These are phyloP conservation scores for Hypoxylon rubiginosum DNA, from an alignment of 2,329 filamentous ascomycete genomes.

Conservation along the genomic window DNA sequence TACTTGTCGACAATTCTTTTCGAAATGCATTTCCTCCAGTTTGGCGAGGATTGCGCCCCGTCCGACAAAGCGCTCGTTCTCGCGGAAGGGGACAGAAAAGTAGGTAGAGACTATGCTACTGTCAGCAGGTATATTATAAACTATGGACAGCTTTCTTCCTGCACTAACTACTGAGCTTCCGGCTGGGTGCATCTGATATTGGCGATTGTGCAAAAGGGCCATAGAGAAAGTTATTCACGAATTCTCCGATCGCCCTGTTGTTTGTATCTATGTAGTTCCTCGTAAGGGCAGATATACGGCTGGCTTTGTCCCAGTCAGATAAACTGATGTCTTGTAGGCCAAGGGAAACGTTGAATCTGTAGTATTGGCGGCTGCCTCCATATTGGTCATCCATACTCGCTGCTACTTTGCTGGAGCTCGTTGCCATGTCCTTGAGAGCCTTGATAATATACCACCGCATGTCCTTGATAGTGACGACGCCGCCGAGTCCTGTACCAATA, in stretches of 20 bases:
- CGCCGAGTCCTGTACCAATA: constrained; percentile 47
- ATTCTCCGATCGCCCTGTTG: neutral
- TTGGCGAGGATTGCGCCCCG: neutral
- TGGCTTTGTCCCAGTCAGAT: constrained; percentile 45
- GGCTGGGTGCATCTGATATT: no score
- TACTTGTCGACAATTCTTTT: neutral
- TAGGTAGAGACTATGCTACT: neutral
- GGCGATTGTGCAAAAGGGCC: neutral
- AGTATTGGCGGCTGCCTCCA: constrained; percentile 40
- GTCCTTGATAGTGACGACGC: constrained; percentile 38
- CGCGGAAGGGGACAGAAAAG: neutral
- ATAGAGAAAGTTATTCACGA: neutral
- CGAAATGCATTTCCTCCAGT: neutral
- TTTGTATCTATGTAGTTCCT: neutral
- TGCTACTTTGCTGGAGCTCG: constrained; percentile 42
- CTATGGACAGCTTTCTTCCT: neutral
- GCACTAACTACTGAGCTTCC: neutral
- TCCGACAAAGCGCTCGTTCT: constrained; percentile 7
- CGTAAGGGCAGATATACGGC: constrained; percentile 3
- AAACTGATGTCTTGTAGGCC: constrained; percentile 47
- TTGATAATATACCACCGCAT: constrained; percentile 36
- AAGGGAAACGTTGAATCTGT: constrained; percentile 48
- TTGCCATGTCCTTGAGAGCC: constrained; percentile 41
- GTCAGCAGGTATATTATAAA: neutral
- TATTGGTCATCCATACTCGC: constrained; percentile 33